Evolutionary conservation across 805 yeast genomes (phyloP).

Genomic region (Blastobotrys americana): DNA sequence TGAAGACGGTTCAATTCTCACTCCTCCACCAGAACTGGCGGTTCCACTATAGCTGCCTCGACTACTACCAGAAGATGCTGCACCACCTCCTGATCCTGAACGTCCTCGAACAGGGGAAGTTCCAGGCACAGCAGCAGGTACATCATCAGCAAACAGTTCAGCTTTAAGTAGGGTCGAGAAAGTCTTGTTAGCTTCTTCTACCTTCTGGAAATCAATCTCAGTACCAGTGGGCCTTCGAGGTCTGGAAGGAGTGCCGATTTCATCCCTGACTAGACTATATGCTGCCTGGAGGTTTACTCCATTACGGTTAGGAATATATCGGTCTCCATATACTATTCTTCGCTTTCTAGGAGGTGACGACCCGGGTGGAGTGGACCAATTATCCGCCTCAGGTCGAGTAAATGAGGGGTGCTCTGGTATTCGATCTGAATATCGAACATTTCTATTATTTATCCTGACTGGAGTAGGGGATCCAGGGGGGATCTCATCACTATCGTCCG

Average conservation of each 20-base stretch:
- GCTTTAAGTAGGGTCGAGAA: conserved; percentile 81
- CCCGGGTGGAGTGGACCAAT: conserved; percentile 12
- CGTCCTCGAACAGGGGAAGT: background rate
- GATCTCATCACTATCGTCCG: background rate
- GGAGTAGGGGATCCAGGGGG: conserved; percentile 22
- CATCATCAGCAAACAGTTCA: conserved; percentile 84
- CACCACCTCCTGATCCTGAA: background rate
- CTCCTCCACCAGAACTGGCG: background rate
- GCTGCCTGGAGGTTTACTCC: conserved; percentile 88
- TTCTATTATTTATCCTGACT: conserved; percentile 11
- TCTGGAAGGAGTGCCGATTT: conserved; percentile 23
- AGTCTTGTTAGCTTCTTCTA: conserved; percentile 78
- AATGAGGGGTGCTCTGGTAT: background rate
- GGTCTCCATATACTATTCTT: conserved; percentile 57
- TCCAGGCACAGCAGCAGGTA: conserved; percentile 39
- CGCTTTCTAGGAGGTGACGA: conserved; percentile 25
- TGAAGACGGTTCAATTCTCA: background rate
- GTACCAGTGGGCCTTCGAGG: conserved; percentile 25
- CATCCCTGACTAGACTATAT: conserved; percentile 47
- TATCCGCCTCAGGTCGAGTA: background rate
- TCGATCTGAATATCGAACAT: conserved; percentile 1
- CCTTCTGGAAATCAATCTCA: conserved; percentile 61
- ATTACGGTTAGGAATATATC: conserved; percentile 81
- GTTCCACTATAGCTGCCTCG: background rate
- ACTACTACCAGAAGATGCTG: background rate